Evolutionary conservation across 2,329 filamentous ascomycete genomes (phyloP).

Genomic region (Arthrobotrys pseudoclavata): DNA sequence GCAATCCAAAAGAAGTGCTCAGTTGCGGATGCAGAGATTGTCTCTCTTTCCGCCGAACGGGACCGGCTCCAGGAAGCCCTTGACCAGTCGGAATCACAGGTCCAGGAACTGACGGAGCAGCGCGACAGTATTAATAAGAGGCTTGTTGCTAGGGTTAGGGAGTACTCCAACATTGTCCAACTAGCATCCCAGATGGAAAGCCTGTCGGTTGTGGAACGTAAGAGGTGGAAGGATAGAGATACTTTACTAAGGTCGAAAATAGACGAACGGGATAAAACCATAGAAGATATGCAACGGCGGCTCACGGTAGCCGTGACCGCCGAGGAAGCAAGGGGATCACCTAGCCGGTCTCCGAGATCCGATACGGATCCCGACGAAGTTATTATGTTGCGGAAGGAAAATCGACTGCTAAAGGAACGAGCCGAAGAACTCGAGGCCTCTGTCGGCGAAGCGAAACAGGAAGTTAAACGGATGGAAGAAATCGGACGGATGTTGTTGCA

Average conservation of each 20-base stretch:
- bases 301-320: conserved; percentile 28
- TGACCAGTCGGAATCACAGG: conserved; percentile 49
- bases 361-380: conserved; percentile 37
- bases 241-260: conserved; percentile 30
- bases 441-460: conserved; percentile 40
- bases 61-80: conserved; percentile 58
- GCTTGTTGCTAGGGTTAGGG: conserved; percentile 45
- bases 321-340: conserved; percentile 26
- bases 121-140: conserved; percentile 45
- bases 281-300: conserved; percentile 51
- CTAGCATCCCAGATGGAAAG: conserved; percentile 56
- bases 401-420: conserved; percentile 42
- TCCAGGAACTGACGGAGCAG: conserved; percentile 54
- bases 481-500: conserved; percentile 54
- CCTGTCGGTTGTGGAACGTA: conserved; percentile 35
- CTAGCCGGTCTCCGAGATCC: conserved; percentile 7
- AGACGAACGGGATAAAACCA: conserved; percentile 38
- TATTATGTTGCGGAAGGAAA: conserved; percentile 37
- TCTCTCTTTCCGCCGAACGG: conserved; percentile 52
- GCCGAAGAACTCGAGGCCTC: conserved; percentile 39
- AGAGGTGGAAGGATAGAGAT: conserved; percentile 55
- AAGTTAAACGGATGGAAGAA: conserved; percentile 51
- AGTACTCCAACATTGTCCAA: conserved; percentile 53
- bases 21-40: conserved; percentile 51
- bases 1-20: conserved; percentile 56